phyloP scores from a whole-genome alignment of 1,284 basidiomycete genomes.

The Leccinum fallax region DNA sequence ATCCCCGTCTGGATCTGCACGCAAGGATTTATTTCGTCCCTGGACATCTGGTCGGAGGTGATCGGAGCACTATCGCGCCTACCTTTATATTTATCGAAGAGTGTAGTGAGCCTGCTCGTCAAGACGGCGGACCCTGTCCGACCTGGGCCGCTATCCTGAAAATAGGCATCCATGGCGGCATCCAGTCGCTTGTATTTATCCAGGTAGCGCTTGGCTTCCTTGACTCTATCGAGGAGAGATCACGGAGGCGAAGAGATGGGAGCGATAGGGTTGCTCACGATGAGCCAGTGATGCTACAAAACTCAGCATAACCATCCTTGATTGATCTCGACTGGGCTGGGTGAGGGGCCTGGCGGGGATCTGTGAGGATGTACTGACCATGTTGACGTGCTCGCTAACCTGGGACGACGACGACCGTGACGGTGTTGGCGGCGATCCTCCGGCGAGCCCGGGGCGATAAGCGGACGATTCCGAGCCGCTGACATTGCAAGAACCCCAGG shows the following conservation, averaged over 20 bases:
- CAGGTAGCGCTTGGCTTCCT: slow-evolving; percentile 73
- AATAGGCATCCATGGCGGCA: slow-evolving; percentile 76
- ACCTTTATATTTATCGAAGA: slow-evolving; percentile 87
- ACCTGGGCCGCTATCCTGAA: slow-evolving; percentile 45
- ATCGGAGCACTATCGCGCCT: slow-evolving; percentile 1
- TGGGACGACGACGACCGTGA: neutral
- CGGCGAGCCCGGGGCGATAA: slow-evolving; percentile 11
- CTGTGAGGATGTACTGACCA: slow-evolving; percentile 10
- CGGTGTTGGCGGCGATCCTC: neutral
- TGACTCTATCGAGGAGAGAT: slow-evolving; percentile 32
- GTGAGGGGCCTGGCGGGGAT: neutral
- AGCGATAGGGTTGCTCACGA: slow-evolving; percentile 56
- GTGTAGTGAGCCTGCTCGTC: slow-evolving; percentile 56
- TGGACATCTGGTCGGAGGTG: neutral
- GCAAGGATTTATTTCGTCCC: neutral
- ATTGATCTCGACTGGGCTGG: slow-evolving; percentile 16
- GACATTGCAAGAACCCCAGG: slow-evolving; percentile 6
- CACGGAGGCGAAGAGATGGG: neutral
- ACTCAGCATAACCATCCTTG: slow-evolving; percentile 44
- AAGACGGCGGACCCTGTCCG: slow-evolving; percentile 39
- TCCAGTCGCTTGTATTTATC: slow-evolving; percentile 75
- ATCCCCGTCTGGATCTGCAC: slow-evolving; percentile 55
- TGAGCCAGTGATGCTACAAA: slow-evolving; percentile 65
- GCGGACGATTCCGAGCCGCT: slow-evolving; percentile 20
- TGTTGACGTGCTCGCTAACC: slow-evolving; percentile 4